Evolutionary conservation across 129 eudicot genomes (phyloP).

Genomic region (Centrapalus pauciflorus): DNA sequence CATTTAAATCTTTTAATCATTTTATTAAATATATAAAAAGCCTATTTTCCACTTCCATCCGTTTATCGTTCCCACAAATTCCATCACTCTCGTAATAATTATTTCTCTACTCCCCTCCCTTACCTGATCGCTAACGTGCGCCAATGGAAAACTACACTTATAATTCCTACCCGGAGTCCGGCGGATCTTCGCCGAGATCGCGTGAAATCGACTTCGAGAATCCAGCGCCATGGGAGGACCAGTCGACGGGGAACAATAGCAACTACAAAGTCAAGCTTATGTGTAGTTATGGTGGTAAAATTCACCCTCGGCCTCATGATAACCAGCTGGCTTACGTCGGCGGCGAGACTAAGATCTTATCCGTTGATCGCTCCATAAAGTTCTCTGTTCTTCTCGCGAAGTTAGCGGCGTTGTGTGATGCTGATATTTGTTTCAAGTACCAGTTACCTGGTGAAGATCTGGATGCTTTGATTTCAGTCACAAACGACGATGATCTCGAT

Average conservation of each 20-base stretch:
- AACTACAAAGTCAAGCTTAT: constrained; percentile 71
- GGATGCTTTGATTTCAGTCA: constrained; percentile 87
- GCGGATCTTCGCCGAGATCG: constrained; percentile 87
- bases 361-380: constrained; percentile 62
- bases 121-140: constrained; percentile 12
- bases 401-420: constrained; percentile 38
- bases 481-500: constrained; percentile 89
- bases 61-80: constrained; percentile 11
- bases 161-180: constrained; percentile 86
- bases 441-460: constrained; percentile 95
- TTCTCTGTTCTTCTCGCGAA: constrained; percentile 42
- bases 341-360: constrained; percentile 82
- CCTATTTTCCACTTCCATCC: constrained; percentile 26
- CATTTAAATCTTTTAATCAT: too few relatives aligned
- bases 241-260: constrained; percentile 21
- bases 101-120: neutral
- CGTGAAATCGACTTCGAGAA: constrained; percentile 91
- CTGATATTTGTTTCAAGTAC: constrained; percentile 66
- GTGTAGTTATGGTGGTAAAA: constrained; percentile 96
- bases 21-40: constrained; percentile 16
- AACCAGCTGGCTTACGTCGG: constrained; percentile 72
- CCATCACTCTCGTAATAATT: neutral
- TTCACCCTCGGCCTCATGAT: constrained; percentile 83
- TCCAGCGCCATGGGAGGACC: constrained; percentile 82
- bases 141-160: constrained; percentile 76